Evolutionary conservation across 768 basidiomycete genomes (phyloP).

Genomic region (Lentinula sp.): DNA sequence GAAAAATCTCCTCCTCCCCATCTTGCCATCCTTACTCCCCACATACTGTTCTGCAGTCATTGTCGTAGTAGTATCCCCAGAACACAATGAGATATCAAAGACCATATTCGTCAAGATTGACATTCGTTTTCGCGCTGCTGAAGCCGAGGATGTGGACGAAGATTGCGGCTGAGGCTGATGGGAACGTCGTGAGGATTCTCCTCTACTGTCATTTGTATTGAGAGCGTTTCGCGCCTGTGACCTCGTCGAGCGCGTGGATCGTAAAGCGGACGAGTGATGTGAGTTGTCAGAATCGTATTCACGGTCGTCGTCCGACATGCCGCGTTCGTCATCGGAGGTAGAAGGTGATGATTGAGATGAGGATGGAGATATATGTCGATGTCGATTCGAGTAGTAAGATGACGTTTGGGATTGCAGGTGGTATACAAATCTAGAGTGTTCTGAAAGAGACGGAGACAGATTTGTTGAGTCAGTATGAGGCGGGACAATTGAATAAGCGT

Average conservation of each 20-base stretch:
- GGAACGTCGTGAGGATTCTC: not conserved
- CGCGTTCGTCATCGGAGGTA: not conserved
- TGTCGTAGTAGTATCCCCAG: not conserved
- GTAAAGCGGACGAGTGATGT: not conserved
- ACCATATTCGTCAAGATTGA: not conserved
- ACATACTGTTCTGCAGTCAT: not conserved
- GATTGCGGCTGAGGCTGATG: not conserved
- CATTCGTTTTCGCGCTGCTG: not conserved
- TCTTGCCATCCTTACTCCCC: not conserved
- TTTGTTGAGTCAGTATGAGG: not conserved
- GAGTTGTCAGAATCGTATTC: not conserved
- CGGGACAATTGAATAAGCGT: no score
- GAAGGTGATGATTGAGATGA: not conserved
- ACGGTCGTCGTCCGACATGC: not conserved
- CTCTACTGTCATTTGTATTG: not conserved
- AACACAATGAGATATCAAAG: not conserved
- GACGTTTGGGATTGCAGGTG: constrained; percentile 28
- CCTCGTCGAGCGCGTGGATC: not conserved
- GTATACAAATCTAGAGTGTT: constrained; percentile 64
- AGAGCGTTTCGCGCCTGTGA: not conserved
- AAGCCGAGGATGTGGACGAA: not conserved
- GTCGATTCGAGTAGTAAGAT: not conserved
- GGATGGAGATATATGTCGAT: not conserved
- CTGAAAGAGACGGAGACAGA: constrained; percentile 22
- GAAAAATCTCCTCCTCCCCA: not conserved